Conservation (phyloP, 768 basidiomycete species). For the Lactifluus volemus region DNA sequence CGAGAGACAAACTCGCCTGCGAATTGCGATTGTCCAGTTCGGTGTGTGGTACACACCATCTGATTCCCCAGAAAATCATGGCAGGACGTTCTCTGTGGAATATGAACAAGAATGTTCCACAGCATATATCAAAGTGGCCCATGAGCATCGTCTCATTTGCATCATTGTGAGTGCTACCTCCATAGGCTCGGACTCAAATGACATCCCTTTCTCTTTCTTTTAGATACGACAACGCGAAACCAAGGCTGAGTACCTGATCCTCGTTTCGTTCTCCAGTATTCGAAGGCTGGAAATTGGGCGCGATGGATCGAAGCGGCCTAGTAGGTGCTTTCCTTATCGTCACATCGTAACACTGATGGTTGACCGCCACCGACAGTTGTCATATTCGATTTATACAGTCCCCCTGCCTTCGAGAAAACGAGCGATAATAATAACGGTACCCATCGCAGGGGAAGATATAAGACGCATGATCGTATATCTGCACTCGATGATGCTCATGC, state of each 20-base stretch:
- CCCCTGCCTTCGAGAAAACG: conserved; percentile 53
- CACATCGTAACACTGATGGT: background rate
- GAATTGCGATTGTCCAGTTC: conserved; percentile 41
- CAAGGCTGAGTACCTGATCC: conserved; percentile 4
- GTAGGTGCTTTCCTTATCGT: background rate
- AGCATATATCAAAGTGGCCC: conserved; percentile 53
- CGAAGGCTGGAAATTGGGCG: conserved; percentile 7
- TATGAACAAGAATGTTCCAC: conserved; percentile 47
- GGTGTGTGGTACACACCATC: conserved; percentile 42
- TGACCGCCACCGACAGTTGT: background rate
- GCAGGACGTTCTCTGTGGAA: conserved; percentile 52
- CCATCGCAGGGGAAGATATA: background rate
- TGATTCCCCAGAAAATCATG: conserved; percentile 18
- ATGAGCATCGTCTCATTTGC: conserved; percentile 58
- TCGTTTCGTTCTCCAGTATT: conserved; percentile 15
- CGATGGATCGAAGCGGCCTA: background rate
- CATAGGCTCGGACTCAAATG: background rate
- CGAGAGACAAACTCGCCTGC: conserved; percentile 24
- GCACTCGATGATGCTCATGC: conserved; percentile 52
- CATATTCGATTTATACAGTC: conserved; percentile 19
- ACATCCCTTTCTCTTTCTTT: background rate
- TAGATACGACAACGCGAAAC: conserved; percentile 13
- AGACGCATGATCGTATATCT: conserved; percentile 21
- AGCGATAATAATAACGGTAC: conserved; percentile 39
- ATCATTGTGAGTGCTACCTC: conserved; percentile 38